phyloP scores from a whole-genome alignment of 192 early-diverging fungal species.

The Dimargaris verticillata region DNA sequence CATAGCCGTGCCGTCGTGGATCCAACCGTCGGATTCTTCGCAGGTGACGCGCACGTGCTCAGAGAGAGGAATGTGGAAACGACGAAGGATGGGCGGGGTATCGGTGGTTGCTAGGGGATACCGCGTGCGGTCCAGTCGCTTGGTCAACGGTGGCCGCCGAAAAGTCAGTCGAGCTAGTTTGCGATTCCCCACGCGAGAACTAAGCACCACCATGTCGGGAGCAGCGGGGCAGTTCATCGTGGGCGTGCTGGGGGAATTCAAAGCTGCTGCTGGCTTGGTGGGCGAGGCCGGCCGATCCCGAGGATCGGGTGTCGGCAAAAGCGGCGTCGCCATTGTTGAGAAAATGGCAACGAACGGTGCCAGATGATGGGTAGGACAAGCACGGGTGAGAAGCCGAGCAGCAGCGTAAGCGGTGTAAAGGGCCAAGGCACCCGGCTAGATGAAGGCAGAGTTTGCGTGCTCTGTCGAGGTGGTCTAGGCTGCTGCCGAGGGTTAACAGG shows the following conservation, averaged over 20 bases:
- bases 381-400: too few relatives aligned
- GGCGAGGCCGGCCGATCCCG: not conserved
- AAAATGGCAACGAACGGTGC: not conserved
- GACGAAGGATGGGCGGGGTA: constrained; percentile 10
- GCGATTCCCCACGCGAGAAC: not conserved
- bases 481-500: too few relatives aligned
- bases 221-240: not conserved
- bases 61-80: constrained; percentile 1
- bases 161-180: constrained; percentile 3
- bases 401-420: too few relatives aligned
- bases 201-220: constrained; percentile 1
- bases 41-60: not conserved
- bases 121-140: not conserved
- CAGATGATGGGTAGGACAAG: too few relatives aligned
- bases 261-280: not conserved
- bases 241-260: not conserved
- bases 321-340: not conserved
- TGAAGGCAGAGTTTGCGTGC: too few relatives aligned
- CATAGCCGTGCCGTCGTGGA: not conserved
- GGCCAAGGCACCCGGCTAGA: too few relatives aligned
- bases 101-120: constrained; percentile 1
- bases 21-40: constrained; percentile 1
- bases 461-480: too few relatives aligned
- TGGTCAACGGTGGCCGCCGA: constrained; percentile 4
- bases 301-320: not conserved